These are phyloP conservation scores for Martensiomyces pterosporus DNA, from an alignment of 192 early-diverging fungal genomes.

Conservation along the genomic window DNA sequence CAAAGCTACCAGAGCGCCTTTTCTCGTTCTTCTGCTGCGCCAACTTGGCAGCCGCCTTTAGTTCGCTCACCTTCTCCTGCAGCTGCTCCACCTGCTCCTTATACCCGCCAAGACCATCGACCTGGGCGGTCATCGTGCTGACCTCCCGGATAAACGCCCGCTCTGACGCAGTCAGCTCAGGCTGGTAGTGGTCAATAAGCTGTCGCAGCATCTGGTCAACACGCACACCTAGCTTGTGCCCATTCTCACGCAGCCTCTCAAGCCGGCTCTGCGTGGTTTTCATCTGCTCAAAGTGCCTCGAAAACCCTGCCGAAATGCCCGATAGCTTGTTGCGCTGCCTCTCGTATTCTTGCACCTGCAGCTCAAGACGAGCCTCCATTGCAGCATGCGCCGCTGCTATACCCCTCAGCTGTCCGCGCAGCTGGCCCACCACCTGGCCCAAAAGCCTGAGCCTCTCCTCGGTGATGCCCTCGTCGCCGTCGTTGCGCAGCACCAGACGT, in stretches of 20 bases:
- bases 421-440: constrained; percentile 37
- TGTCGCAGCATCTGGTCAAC: constrained; percentile 60
- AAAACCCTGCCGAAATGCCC: constrained; percentile 32
- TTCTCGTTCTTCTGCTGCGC: background rate
- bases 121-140: constrained; percentile 14
- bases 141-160: constrained; percentile 26
- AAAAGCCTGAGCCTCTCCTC: constrained; percentile 35
- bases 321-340: constrained; percentile 46
- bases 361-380: constrained; percentile 30
- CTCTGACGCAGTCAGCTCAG: constrained; percentile 58
- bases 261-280: constrained; percentile 40
- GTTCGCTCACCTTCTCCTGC: constrained; percentile 26
- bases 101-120: constrained; percentile 31
- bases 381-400: constrained; percentile 42
- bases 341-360: constrained; percentile 46
- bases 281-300: constrained; percentile 42
- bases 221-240: constrained; percentile 43
- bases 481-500: constrained; percentile 35
- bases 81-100: constrained; percentile 15
- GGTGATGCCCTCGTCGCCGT: constrained; percentile 22
- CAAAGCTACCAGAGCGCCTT: too few species aligned
- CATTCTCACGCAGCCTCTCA: constrained; percentile 35
- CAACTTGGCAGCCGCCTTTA: constrained; percentile 13
- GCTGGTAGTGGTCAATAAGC: constrained; percentile 58
- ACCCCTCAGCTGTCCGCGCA: constrained; percentile 46